phyloP scores from a whole-genome alignment of 2,329 filamentous ascomycete species.

The Aspergillus sergii region DNA sequence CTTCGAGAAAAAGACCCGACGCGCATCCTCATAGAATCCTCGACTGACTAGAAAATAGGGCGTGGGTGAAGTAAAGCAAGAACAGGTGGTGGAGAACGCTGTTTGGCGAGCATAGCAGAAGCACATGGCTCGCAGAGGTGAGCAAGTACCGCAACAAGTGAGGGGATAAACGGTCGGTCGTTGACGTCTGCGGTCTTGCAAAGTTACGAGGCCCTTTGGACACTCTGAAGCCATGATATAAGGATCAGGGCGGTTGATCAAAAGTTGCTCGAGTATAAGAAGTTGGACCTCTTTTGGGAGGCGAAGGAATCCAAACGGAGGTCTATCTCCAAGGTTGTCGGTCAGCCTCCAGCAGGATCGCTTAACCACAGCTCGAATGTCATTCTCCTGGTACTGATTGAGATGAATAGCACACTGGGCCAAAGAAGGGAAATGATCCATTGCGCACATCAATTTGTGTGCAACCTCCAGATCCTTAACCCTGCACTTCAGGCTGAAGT shows the following conservation, averaged over 20 bases:
- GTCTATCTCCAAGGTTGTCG: constrained; percentile 9
- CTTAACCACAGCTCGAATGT: constrained; percentile 18
- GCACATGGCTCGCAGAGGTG: constrained; percentile 20
- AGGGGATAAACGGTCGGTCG: constrained; percentile 11
- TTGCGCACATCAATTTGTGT: constrained; percentile 13
- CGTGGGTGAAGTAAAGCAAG: constrained; percentile 26
- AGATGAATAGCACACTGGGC: constrained; percentile 26
- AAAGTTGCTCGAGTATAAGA: constrained; percentile 24
- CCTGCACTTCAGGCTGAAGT: constrained; percentile 28
- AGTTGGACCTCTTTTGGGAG: constrained; percentile 32
- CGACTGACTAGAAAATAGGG: constrained; percentile 29
- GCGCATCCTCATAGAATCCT: constrained; percentile 25
- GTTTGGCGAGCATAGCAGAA: constrained; percentile 26
- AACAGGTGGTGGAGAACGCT: constrained; percentile 27
- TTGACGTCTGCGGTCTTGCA: constrained; percentile 19
- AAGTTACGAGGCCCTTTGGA: constrained; percentile 13
- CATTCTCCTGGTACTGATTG: constrained; percentile 14
- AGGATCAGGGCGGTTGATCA: constrained; percentile 20
- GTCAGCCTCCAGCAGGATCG: constrained; percentile 21
- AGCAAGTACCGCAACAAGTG: constrained; percentile 28
- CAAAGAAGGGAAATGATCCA: constrained; percentile 27
- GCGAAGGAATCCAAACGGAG: constrained; percentile 23
- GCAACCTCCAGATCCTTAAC: constrained; percentile 24
- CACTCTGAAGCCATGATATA: constrained; percentile 12
- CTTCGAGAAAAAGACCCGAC: constrained; percentile 24